Evolutionary conservation across 176 grass and related monocot genomes (phyloP), one percentile per base, ranked within the genome.

Genomic region (Avena insularis): DNA sequence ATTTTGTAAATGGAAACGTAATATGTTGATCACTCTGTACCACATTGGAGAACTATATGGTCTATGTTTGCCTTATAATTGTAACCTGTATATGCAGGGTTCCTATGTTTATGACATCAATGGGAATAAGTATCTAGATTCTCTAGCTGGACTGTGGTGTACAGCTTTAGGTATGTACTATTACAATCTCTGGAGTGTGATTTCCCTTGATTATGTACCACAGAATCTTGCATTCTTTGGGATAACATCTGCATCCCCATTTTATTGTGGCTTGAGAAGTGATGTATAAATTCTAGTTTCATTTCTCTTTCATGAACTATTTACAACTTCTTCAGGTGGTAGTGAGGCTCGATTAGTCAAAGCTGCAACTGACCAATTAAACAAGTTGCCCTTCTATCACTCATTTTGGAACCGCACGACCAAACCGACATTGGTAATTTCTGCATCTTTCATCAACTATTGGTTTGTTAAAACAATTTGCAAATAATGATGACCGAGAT

Each of bases 341-440:
- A 92, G 62, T 29, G 97, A 98, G 68, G 89, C 94, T 80, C 90
- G 92, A 60, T 86, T 98, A 87, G 59, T 96, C 85, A 94, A 92
- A 85, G 97, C 94, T 59, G 97, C 97, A 83, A 93, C 85, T 46
- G 88, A 91, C 2, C 97, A 98, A 62, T 84, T 98, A 89, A 94
- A 98, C 80, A 93, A 93, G 63, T 82, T 98, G 38, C 97, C 97
- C 9, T 98, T 98, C 84, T 98, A 98, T 31, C 97, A 98, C 57
- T 98, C 97, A 25, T 98, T 98, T 55, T 98, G 97, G 97, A 98
- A 98, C 53, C 92, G 94, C 69, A 98, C 97, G 27, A 98, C 97
- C 47, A 98, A 83, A 83, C 94, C 97, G 36, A 93, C 97, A 33
- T 33, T 98, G 94, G 97, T 98, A 86, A 61, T 82, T 68, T 86